Conservation (phyloP, 768 basidiomycete genomes). For the Basidioascus undulatus region DNA sequence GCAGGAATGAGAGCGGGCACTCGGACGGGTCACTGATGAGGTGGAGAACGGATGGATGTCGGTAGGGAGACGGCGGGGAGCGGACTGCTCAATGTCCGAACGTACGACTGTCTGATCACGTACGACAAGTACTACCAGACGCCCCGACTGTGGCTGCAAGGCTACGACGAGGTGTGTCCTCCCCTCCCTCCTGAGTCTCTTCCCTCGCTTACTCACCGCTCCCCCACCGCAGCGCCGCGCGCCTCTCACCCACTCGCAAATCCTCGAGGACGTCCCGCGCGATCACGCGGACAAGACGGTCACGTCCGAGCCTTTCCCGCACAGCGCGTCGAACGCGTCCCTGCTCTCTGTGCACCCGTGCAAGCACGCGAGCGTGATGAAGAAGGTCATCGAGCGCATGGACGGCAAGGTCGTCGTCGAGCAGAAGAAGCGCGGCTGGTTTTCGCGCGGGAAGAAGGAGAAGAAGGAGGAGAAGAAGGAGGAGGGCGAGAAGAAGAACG, state of each 20-base stretch:
- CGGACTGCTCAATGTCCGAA: slow-evolving; percentile 81
- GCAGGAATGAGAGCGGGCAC: no score
- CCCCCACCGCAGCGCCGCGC: slow-evolving; percentile 40
- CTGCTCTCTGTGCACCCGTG: slow-evolving; percentile 86
- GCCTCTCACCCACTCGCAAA: slow-evolving; percentile 65
- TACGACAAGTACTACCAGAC: slow-evolving; percentile 99
- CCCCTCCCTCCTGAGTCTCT: neutral
- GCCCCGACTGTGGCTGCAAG: slow-evolving; percentile 88
- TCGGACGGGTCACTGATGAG: no score
- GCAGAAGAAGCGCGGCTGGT: slow-evolving; percentile 22
- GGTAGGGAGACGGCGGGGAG: slow-evolving; percentile 47
- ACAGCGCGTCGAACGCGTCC: slow-evolving; percentile 55
- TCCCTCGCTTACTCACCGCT: neutral
- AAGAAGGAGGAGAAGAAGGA: slow-evolving; percentile 27
- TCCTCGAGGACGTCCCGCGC: slow-evolving; percentile 90
- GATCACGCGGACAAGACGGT: slow-evolving; percentile 98
- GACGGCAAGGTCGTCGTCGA: slow-evolving; percentile 65
- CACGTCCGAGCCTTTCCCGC: slow-evolving; percentile 95
- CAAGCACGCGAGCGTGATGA: slow-evolving; percentile 98
- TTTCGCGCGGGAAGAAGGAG: slow-evolving; percentile 17
- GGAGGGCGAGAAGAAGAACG: slow-evolving; percentile 29
- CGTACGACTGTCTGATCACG: slow-evolving; percentile 98
- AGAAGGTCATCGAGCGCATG: slow-evolving; percentile 98
- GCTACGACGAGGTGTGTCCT: slow-evolving; percentile 67
- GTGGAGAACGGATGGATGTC: no score